Percentiles rank a stretch among this genome's conserved stretches.
phyloP scores from a whole-genome alignment of 2,329 filamentous ascomycete species.

The Beauveria scarabaeidicola region DNA sequence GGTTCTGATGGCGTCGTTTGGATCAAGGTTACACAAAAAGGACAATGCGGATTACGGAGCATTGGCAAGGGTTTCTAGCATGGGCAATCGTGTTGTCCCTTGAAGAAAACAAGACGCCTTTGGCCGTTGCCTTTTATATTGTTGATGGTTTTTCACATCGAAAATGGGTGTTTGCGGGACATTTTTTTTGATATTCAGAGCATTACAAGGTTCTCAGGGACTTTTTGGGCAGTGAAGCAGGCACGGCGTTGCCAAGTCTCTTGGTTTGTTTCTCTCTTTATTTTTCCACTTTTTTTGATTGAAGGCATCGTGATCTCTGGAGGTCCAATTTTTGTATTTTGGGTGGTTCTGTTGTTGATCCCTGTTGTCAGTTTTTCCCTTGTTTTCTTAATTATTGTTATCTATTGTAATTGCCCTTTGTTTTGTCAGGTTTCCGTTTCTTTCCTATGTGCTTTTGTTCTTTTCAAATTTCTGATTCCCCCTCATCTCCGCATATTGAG shows the following conservation, averaged over 20 bases:
- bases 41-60: background rate
- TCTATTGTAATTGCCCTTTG: background rate
- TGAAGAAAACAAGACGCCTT: background rate
- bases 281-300: background rate
- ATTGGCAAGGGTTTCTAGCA: background rate
- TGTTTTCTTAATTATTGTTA: background rate
- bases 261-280: background rate
- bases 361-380: constrained; percentile 1
- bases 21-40: constrained; percentile 7
- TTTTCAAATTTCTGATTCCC: constrained; percentile 16
- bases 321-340: constrained; percentile 12
- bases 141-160: background rate
- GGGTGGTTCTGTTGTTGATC: background rate
- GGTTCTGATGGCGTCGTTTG: background rate
- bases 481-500: background rate
- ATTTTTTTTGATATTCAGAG: background rate
- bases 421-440: background rate
- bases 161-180: background rate
- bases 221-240: constrained; percentile 2
- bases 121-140: background rate
- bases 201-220: background rate
- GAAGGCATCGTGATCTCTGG: constrained; percentile 3
- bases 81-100: background rate
- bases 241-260: background rate
- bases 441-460: background rate